Percentiles rank a stretch among this genome's conserved stretches.
Conservation (phyloP, 345 rosid genomes). For the Gossypium stocksii region DNA sequence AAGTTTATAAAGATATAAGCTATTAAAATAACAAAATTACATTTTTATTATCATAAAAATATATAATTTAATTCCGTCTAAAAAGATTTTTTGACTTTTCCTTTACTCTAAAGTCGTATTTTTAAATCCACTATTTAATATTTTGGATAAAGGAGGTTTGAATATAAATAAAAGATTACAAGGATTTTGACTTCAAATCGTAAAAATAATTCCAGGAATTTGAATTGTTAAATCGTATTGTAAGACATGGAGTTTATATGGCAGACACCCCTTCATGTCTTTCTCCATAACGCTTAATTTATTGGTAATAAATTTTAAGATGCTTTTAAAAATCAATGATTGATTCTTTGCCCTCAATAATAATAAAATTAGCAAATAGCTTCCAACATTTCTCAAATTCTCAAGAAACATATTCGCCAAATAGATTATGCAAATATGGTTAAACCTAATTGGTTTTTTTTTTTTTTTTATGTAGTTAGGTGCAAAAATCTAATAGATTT, state of each 20-base stretch:
- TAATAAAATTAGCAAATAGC: not conserved
- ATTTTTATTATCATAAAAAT: no score
- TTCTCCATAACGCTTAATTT: not conserved
- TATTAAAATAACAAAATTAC: no score
- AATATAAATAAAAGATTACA: no score
- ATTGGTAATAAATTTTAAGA: not conserved
- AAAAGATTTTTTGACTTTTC: rapidly evolving
- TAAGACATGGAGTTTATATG: not conserved
- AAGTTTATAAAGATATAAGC: no score
- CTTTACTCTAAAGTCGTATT: no score
- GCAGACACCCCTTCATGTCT: not conserved
- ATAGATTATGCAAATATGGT: not conserved
- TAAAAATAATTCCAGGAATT: no score
- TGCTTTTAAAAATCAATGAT: not conserved
- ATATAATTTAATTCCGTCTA: no score
- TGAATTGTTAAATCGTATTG: no score
- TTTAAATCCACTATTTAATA: no score
- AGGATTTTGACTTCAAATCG: not conserved
- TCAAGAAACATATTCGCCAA: not conserved
- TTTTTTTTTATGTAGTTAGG: not conserved
- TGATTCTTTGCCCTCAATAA: not conserved
- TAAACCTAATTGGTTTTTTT: not conserved
- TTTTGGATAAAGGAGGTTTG: no score
- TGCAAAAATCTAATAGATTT: constrained; percentile 1
- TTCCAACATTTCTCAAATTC: not conserved